Conservation (phyloP, 768 basidiomycete genomes). For the Macrolepiota albuminosa region DNA sequence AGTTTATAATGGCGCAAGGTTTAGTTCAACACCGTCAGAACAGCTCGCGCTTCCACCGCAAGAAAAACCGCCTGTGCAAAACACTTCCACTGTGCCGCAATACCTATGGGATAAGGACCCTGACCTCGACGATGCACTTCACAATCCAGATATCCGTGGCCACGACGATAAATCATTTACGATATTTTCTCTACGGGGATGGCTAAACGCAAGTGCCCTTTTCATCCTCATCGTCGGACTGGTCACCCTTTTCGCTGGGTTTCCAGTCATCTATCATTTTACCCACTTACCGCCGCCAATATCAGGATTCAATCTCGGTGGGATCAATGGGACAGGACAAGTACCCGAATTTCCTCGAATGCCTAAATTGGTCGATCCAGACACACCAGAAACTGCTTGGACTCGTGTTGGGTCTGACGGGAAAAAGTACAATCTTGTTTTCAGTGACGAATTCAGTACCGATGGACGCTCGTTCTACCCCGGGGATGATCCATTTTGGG, state of each 20-base stretch:
- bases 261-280: slow-evolving; percentile 71
- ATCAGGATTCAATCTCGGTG: slow-evolving; percentile 81
- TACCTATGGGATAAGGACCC: slow-evolving; percentile 82
- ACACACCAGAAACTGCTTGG: slow-evolving; percentile 58
- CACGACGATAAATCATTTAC: slow-evolving; percentile 57
- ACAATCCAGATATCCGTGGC: slow-evolving; percentile 78
- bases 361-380: slow-evolving; percentile 67
- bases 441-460: slow-evolving; percentile 70
- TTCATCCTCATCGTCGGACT: slow-evolving; percentile 63
- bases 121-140: slow-evolving; percentile 86
- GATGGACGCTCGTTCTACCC: slow-evolving; percentile 69
- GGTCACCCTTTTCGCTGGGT: slow-evolving; percentile 80
- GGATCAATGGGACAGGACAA: slow-evolving; percentile 84
- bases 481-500: slow-evolving; percentile 82
- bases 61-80: slow-evolving; percentile 31
- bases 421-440: slow-evolving; percentile 73
- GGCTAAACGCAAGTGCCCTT: slow-evolving; percentile 74
- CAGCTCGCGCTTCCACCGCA: slow-evolving; percentile 24
- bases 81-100: slow-evolving; percentile 62
- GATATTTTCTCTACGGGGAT: slow-evolving; percentile 78
- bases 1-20: slow-evolving; percentile 46
- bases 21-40: slow-evolving; percentile 48
- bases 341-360: slow-evolving; percentile 71
- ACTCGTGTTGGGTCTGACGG: slow-evolving; percentile 73
- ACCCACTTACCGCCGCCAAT: slow-evolving; percentile 26